These are phyloP conservation scores for Cynara cardunculus DNA, from an alignment of 129 eudicot genomes.

Conservation along the genomic window DNA sequence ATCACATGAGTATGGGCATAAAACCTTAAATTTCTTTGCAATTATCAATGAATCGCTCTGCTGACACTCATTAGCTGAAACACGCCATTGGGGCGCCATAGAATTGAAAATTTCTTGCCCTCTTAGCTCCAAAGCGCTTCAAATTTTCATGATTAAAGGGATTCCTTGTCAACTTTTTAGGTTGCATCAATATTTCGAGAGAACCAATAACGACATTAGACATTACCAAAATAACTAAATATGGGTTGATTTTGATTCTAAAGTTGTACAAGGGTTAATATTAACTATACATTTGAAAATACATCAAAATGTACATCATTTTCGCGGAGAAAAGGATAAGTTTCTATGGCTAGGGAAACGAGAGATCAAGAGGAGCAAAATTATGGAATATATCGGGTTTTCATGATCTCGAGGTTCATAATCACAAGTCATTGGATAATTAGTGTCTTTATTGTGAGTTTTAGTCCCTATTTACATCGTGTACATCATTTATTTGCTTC, in stretches of 20 bases:
- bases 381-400: not conserved
- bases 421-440: not conserved
- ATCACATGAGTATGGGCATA: not conserved
- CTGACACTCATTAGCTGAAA: not conserved
- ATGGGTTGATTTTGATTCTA: not conserved
- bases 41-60: constrained; percentile 9
- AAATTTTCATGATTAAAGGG: not conserved
- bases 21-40: constrained; percentile 1
- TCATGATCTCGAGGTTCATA: not conserved
- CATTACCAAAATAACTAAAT: not conserved
- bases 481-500: not conserved
- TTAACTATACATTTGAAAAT: not conserved
- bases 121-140: not conserved
- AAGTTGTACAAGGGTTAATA: not conserved
- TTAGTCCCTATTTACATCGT: not conserved
- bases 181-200: not conserved
- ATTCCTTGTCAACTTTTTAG: not conserved
- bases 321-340: not conserved
- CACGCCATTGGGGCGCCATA: not conserved
- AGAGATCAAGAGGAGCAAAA: not conserved
- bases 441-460: not conserved
- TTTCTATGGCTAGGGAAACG: not conserved
- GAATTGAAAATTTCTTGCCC: not conserved
- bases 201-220: not conserved
- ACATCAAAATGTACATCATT: not conserved